These are phyloP conservation scores for Verticillium klebahnii DNA, from an alignment of 2,329 filamentous ascomycete species.

Conservation along the genomic window DNA sequence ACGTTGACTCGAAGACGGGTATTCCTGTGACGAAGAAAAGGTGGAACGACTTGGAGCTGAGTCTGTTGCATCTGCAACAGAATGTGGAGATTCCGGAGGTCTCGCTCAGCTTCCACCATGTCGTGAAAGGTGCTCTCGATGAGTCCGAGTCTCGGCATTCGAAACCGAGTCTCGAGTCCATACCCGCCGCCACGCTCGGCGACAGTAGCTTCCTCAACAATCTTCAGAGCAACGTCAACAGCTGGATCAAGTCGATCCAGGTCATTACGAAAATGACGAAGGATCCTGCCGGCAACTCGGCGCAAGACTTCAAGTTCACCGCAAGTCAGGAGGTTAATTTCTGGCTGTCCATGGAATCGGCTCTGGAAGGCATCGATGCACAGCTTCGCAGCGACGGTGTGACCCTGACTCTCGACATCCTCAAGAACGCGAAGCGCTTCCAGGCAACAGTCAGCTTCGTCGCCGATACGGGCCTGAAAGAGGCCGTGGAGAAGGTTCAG, in stretches of 20 bases:
- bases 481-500: slow-evolving; percentile 92
- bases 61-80: slow-evolving; percentile 86
- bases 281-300: slow-evolving; percentile 64
- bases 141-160: slow-evolving; percentile 63
- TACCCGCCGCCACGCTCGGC: slow-evolving; percentile 70
- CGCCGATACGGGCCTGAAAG: slow-evolving; percentile 91
- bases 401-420: slow-evolving; percentile 82
- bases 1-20: slow-evolving; percentile 87
- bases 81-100: slow-evolving; percentile 97
- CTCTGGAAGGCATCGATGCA: slow-evolving; percentile 83
- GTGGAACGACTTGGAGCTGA: slow-evolving; percentile 89
- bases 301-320: slow-evolving; percentile 50
- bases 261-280: slow-evolving; percentile 91
- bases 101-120: slow-evolving; percentile 78
- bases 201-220: slow-evolving; percentile 93
- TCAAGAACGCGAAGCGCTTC: slow-evolving; percentile 96
- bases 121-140: slow-evolving; percentile 81
- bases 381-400: slow-evolving; percentile 89
- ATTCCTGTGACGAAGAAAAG: slow-evolving; percentile 97
- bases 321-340: slow-evolving; percentile 98
- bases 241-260: slow-evolving; percentile 98
- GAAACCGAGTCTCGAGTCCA: slow-evolving; percentile 72
- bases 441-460: slow-evolving; percentile 96
- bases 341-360: slow-evolving; percentile 95
- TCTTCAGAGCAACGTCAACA: slow-evolving; percentile 88